Conservation (phyloP, 805 yeast genomes). For the Komagataella kurtzmanii region DNA sequence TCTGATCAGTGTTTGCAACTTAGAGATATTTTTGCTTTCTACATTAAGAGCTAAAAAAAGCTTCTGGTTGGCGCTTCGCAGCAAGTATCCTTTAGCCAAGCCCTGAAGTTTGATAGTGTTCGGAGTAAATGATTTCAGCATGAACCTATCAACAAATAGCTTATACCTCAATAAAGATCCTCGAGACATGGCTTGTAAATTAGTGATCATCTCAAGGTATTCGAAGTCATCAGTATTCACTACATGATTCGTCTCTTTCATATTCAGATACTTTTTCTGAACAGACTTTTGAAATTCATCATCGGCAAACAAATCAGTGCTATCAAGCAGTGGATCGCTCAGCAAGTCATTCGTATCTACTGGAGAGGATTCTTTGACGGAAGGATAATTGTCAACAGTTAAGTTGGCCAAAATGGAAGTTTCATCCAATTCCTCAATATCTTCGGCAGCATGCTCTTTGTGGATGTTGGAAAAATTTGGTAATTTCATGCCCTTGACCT, state of each 20-base stretch:
- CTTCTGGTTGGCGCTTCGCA: conserved; percentile 13
- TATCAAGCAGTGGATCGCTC: not conserved
- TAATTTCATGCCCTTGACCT: conserved; percentile 49
- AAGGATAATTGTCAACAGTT: not conserved
- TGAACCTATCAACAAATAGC: conserved; percentile 47
- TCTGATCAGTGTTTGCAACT: conserved; percentile 26
- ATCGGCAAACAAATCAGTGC: conserved; percentile 4
- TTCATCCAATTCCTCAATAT: conserved; percentile 5
- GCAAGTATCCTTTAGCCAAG: conserved; percentile 33
- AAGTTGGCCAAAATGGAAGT: not conserved
- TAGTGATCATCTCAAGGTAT: conserved; percentile 7
- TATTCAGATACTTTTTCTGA: not conserved
- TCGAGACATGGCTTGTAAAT: conserved; percentile 56
- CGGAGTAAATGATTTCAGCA: conserved; percentile 42
- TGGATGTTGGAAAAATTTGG: conserved; percentile 55
- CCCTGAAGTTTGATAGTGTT: conserved; percentile 37
- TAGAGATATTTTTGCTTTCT: conserved; percentile 18
- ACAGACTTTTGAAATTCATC: conserved; percentile 7
- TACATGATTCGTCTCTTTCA: not conserved
- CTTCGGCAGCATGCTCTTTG: conserved; percentile 19
- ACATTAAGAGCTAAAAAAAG: conserved; percentile 4
- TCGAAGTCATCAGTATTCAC: not conserved
- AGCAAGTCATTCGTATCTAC: not conserved
- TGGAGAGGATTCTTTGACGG: not conserved
- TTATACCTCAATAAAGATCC: conserved; percentile 57